Conservation (phyloP, 176 grass and related monocot species). For the Triticum urartu region DNA sequence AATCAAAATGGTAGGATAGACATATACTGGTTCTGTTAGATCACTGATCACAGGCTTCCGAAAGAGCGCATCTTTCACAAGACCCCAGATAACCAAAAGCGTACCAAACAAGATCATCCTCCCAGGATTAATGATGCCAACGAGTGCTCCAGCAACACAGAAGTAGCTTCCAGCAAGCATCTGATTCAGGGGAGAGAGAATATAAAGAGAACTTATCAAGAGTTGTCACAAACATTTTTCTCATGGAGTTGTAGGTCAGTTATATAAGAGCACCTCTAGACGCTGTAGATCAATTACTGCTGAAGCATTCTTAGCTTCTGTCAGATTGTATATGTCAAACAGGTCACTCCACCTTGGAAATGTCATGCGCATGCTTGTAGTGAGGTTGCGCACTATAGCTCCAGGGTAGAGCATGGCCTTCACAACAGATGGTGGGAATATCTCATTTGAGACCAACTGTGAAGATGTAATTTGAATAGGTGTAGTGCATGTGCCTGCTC, state of each 20-base stretch:
- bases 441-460: constrained; percentile 86
- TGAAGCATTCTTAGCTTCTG: constrained; percentile 78
- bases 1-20: constrained; percentile 81
- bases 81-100: constrained; percentile 86
- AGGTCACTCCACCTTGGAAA: constrained; percentile 74
- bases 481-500: constrained; percentile 90
- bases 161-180: constrained; percentile 98
- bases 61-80: constrained; percentile 83
- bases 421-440: constrained; percentile 74
- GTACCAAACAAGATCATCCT: constrained; percentile 97
- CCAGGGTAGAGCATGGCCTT: constrained; percentile 83
- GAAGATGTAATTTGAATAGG: constrained; percentile 90
- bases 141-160: constrained; percentile 75
- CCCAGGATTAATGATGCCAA: constrained; percentile 77
- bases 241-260: not conserved
- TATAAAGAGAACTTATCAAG: constrained; percentile 5
- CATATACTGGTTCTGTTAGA: constrained; percentile 61
- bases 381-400: constrained; percentile 54
- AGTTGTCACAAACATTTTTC: not conserved
- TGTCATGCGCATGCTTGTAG: constrained; percentile 43
- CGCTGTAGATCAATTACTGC: constrained; percentile 80
- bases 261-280: constrained; percentile 56
- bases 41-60: constrained; percentile 58
- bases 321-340: constrained; percentile 81
- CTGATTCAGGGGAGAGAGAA: constrained; percentile 34